phyloP scores from a whole-genome alignment of 23 red algal species.

The Agarophyton chilense region DNA sequence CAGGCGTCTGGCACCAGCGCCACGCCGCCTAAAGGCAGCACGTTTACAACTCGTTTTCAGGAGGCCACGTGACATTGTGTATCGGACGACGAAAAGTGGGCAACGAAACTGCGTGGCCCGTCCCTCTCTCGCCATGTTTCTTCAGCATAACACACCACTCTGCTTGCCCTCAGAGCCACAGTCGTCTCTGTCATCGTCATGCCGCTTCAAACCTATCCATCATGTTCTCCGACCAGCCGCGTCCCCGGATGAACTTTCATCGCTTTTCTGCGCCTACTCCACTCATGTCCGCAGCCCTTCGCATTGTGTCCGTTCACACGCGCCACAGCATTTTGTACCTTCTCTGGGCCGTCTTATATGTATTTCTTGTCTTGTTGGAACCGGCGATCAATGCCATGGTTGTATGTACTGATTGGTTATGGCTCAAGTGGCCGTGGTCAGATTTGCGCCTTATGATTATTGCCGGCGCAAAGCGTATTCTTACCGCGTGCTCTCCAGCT shows the following conservation, averaged over 20 bases:
- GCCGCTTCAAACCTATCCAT: background rate
- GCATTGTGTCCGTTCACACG: constrained; percentile 25
- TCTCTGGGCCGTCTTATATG: constrained; percentile 29
- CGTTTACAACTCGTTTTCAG: background rate
- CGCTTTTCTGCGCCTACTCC: background rate
- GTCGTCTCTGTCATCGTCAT: background rate
- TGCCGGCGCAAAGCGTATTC: constrained; percentile 9
- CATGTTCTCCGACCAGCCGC: background rate
- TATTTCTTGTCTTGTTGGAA: constrained; percentile 30
- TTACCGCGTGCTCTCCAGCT: constrained; percentile 19
- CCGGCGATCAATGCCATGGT: constrained; percentile 12
- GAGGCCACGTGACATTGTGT: background rate
- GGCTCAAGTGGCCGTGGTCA: constrained; percentile 27
- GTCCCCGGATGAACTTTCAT: background rate
- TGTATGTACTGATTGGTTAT: constrained; percentile 26
- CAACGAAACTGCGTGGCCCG: background rate
- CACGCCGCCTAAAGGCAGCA: too few species aligned
- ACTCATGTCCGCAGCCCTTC: constrained; percentile 11
- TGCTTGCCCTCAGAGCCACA: too few species aligned
- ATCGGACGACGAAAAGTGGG: background rate
- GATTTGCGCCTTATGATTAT: constrained; percentile 17
- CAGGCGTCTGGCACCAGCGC: too few species aligned
- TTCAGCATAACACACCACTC: too few species aligned
- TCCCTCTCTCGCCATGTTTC: background rate
- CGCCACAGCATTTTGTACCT: constrained; percentile 33